Evolutionary conservation across 2,329 filamentous ascomycete species (phyloP).

Genomic region (Phialocephala sp.): DNA sequence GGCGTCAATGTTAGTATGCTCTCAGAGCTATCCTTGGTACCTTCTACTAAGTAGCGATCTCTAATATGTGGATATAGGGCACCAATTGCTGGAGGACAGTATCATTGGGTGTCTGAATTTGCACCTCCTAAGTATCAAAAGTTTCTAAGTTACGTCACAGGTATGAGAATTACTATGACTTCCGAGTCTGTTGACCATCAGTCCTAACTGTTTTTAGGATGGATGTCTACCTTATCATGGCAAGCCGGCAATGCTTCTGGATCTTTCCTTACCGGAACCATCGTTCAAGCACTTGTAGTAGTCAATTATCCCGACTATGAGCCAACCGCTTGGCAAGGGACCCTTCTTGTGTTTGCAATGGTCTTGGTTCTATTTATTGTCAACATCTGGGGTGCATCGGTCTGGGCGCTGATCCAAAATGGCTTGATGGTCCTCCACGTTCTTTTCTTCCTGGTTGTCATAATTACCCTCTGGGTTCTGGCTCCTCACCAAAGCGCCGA

Average conservation of each 20-base stretch:
- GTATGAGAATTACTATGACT: slow-evolving; percentile 33
- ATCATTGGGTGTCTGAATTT: slow-evolving; percentile 62
- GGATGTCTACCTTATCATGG: slow-evolving; percentile 53
- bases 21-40: not conserved
- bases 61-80: not conserved
- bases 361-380: slow-evolving; percentile 47
- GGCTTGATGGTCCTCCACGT: slow-evolving; percentile 51
- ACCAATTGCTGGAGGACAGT: slow-evolving; percentile 62
- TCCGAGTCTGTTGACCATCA: not conserved
- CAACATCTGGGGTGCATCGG: slow-evolving; percentile 48
- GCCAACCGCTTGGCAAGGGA: slow-evolving; percentile 48
- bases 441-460: slow-evolving; percentile 50
- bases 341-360: slow-evolving; percentile 49
- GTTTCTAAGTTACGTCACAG: slow-evolving; percentile 55
- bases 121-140: slow-evolving; percentile 54
- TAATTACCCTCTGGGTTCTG: slow-evolving; percentile 46
- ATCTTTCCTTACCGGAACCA: slow-evolving; percentile 50
- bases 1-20: slow-evolving; percentile 44
- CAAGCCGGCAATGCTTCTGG: slow-evolving; percentile 49
- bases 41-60: not conserved
- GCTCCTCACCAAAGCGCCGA: slow-evolving; percentile 29
- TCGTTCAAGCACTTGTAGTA: slow-evolving; percentile 49
- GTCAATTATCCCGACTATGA: slow-evolving; percentile 45
- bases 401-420: slow-evolving; percentile 49
- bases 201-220: slow-evolving; percentile 43